Percentiles rank a stretch among this genome's conserved stretches.
These are phyloP conservation scores for Annulohypoxylon bovei DNA, from an alignment of 495 filamentous ascomycete genomes.

Conservation along the genomic window DNA sequence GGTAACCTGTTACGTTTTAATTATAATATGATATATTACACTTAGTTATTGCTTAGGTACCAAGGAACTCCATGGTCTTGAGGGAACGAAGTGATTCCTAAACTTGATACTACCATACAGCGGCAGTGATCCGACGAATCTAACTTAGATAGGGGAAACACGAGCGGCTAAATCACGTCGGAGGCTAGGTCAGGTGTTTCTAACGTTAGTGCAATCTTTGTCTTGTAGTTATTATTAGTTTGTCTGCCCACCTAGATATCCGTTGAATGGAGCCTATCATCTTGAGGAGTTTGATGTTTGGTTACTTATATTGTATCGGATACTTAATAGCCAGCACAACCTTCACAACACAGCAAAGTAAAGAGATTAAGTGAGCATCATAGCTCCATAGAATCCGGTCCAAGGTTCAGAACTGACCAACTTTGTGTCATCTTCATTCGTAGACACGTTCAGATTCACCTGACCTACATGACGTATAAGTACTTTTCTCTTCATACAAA, in stretches of 20 bases:
- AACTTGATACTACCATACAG: neutral
- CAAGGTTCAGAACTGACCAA: neutral
- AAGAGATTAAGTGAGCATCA: too few species aligned
- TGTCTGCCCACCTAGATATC: too few species aligned
- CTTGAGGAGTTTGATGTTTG: neutral
- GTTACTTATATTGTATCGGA: neutral
- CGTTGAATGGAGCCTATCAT: neutral
- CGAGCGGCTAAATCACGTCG: too few species aligned
- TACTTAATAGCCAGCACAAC: neutral
- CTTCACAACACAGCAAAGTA: too few species aligned
- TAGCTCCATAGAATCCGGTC: neutral
- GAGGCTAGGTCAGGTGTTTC: too few species aligned
- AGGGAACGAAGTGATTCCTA: neutral
- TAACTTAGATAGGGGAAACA: too few species aligned
- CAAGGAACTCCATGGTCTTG: neutral
- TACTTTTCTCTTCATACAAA: slow-evolving; percentile 16
- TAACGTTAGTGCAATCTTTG: too few species aligned
- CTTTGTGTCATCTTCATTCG: neutral
- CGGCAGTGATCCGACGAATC: too few species aligned
- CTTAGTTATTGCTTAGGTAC: neutral
- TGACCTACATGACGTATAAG: neutral
- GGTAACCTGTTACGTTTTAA: neutral
- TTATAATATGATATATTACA: neutral
- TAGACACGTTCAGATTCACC: slow-evolving; percentile 15
- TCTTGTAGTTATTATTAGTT: too few species aligned